Base-by-base conservation (phyloP, 2,329 filamentous ascomycete species). In the Penicillium psychrosexuale region DNA sequence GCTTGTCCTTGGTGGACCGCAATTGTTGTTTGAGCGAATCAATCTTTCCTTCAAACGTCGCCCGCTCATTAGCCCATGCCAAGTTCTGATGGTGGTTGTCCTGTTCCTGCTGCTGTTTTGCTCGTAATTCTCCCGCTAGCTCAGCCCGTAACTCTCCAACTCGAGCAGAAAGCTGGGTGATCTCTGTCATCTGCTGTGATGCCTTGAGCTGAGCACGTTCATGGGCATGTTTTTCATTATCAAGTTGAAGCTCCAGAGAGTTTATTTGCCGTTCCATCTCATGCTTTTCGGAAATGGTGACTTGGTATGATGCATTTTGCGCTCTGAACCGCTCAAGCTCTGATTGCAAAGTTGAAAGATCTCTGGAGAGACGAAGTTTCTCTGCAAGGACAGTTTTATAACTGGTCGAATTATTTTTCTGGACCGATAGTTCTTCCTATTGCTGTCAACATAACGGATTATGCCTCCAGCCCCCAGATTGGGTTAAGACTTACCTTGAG, bases 161-260 rank as follows among this genome's bases (percentile, higher is more conserved):
- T 51, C 78, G 73, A 6, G 69, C 64, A 46, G 73, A 69, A 2
- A 77, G 64, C 19, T 69, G 69, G 17, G 73, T 69, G 31, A 73
- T 71, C 44, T 78, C 72, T 39, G 76, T 72, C 69, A 48, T 65
- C 58, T 63, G 67, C 60, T 77, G 66, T 62, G 70, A 53, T 40
- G 61, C 61, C 56, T 68, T 68, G 15, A 60, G 51, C 75, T 77
- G 62, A 73, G 81, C 81, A 48, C 86, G 83, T 61, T 86, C 83
- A 8, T 82, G 78, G 3, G 85, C 81, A n/a, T 85, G 83, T 70
- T 85, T 93, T 69, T 94, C 90, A 61, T 89, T 90, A 61, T 92
- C 90, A 2, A 96, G 80, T 64, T 96, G 89, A 40, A 90, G 85
- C 70, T 96, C 89, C 2, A 92, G 73, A 1, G 87, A 85, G 66